Conservation (phyloP, 345 rosid species). For the Firmiana major region DNA sequence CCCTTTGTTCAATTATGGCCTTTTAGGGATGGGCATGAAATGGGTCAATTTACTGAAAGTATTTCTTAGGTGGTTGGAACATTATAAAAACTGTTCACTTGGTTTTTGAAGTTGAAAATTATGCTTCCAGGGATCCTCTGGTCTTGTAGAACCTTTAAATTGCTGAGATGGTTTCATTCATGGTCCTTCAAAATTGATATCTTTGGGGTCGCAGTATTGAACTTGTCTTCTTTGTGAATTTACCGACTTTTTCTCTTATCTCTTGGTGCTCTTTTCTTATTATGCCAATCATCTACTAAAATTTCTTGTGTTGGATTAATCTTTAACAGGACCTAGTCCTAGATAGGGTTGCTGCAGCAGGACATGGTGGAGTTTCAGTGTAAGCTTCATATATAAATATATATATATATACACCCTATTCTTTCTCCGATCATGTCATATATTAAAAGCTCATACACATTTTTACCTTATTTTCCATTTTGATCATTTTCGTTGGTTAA, state of each 20-base stretch:
- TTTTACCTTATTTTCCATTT: neutral
- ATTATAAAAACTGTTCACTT: neutral
- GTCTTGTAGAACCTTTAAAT: neutral
- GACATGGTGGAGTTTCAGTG: constrained; percentile 47
- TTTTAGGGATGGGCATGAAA: neutral
- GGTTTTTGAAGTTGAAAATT: constrained; percentile 7
- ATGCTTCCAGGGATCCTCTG: neutral
- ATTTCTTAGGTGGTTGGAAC: constrained; percentile 1
- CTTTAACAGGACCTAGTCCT: constrained; percentile 64
- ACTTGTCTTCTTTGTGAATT: neutral
- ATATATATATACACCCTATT: neutral
- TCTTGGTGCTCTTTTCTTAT: neutral
- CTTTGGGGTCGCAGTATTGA: neutral
- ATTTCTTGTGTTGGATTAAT: constrained; percentile 5
- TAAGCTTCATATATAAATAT: constrained; percentile 24
- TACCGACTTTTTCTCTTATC: neutral
- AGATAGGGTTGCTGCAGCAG: constrained; percentile 46
- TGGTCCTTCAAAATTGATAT: neutral
- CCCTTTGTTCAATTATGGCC: no score
- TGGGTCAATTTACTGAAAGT: neutral
- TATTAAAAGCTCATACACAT: neutral
- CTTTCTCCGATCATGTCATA: neutral
- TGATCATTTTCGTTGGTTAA: neutral
- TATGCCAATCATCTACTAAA: neutral
- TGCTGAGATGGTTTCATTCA: neutral